Percentiles rank a stretch among this genome's conserved stretches.
These are phyloP conservation scores for Daldinia loculata DNA, from an alignment of 495 filamentous ascomycete species.

Conservation along the genomic window DNA sequence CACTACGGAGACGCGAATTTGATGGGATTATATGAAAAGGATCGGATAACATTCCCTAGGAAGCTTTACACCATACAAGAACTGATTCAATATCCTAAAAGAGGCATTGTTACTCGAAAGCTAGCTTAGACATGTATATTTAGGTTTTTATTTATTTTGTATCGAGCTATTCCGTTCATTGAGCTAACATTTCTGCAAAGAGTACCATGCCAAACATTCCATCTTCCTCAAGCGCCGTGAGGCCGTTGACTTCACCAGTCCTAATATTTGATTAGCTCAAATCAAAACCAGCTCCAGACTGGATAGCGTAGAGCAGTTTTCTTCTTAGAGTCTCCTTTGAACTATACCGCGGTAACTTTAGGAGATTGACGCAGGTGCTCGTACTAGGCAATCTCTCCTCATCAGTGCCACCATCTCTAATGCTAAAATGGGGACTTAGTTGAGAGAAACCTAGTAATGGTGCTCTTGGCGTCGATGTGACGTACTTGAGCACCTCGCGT, in stretches of 20 bases:
- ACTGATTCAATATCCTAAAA: background rate
- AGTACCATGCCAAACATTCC: background rate
- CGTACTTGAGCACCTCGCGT: slow-evolving; percentile 90
- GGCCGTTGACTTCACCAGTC: background rate
- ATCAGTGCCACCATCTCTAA: slow-evolving; percentile 85
- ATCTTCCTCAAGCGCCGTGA: background rate
- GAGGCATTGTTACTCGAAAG: background rate
- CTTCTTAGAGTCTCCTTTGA: slow-evolving; percentile 68
- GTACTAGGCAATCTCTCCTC: slow-evolving; percentile 86
- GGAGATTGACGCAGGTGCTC: slow-evolving; percentile 94
- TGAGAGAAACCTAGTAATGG: slow-evolving; percentile 90
- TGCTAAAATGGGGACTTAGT: slow-evolving; percentile 86
- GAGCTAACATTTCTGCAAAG: background rate
- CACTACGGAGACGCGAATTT: background rate
- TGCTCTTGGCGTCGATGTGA: slow-evolving; percentile 92
- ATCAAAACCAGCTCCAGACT: slow-evolving; percentile 94
- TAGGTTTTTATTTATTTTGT: background rate
- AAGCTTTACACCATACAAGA: background rate
- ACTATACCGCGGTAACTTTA: slow-evolving; percentile 89
- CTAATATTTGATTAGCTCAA: slow-evolving; percentile 65
- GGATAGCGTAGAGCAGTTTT: slow-evolving; percentile 90
- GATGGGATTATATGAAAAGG: background rate
- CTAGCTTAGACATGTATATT: background rate
- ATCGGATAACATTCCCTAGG: background rate
- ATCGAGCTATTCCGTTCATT: background rate